Base-by-base conservation (phyloP, 2,329 filamentous ascomycete species). In the Epichloe brachyelytri region DNA sequence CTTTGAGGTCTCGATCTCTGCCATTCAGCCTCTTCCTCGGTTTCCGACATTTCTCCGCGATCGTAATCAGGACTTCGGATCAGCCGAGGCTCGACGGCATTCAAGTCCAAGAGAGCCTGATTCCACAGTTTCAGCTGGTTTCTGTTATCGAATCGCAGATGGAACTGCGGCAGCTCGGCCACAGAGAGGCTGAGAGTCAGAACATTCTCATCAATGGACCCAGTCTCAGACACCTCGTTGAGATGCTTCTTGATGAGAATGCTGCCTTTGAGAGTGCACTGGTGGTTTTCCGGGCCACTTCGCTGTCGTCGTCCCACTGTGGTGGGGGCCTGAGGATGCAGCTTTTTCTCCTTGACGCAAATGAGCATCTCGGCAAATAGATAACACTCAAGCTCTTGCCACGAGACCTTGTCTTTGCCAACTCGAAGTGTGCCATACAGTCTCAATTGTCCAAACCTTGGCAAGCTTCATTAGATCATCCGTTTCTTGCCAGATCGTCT, bases 341-440 rank as follows among this genome's bases (percentile, higher is more conserved):
- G 68, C 71, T 90, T 95, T 78, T 96, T 97, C 70, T 97, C 93
- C 69, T 97, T 98, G 54, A 98, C 89, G 63, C 93, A 98, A 57
- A 98, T 98, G 60, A 98, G 85, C 93, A 98, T 98, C 71, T 98
- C 93, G 4, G 86, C 88, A 63, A 98, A 98, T 33, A 98, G 77
- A 65, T 88, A 98, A 67, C 93, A 98, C 66, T 98, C 90, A 51
- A 98, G 71, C 65, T 97, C 93, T 71, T 98, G 93, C 93, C 93
- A 98, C 6, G 90, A 90, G 57, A 91, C 78, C 58, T 89, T 89
- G 67, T 98, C 93, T 69, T 98, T 98, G 59, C 93, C 93, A 20
- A 98, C 93, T 49, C 88, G 83, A 52, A 98, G 80, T 2, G 85
- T 90, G 30, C 89, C 91, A 61, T 95, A 90, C 34, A 97, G 73